A percentile compares a stretch with the other conserved stretches of the same genome.
phyloP scores from a whole-genome alignment of 192 early-diverging fungal species.

The Mycoemilia scoparia region DNA sequence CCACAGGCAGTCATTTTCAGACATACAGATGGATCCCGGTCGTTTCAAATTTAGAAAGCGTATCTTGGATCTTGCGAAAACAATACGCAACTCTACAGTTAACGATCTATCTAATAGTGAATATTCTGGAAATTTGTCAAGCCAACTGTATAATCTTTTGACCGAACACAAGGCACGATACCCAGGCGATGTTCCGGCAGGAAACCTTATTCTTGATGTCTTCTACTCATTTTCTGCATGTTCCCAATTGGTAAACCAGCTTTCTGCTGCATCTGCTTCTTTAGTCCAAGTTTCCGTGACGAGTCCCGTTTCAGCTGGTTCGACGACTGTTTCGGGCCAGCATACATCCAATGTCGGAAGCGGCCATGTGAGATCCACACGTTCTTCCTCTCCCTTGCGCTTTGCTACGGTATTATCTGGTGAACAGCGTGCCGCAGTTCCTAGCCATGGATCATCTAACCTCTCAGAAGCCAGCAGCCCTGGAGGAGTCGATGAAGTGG shows the following conservation, averaged over 20 bases:
- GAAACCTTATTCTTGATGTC: constrained; percentile 24
- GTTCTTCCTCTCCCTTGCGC: no score
- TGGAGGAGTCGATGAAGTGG: no score
- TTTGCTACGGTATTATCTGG: no score
- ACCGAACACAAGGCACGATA: constrained; percentile 27
- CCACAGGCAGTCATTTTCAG: constrained; percentile 21
- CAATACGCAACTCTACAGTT: constrained; percentile 21
- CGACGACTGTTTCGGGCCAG: no score
- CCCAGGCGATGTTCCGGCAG: constrained; percentile 16
- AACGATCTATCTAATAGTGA: constrained; percentile 24
- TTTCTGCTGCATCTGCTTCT: no score
- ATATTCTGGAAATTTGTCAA: constrained; percentile 16
- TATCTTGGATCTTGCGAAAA: constrained; percentile 16
- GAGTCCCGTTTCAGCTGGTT: no score
- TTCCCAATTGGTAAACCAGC: constrained; percentile 27
- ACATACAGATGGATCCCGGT: constrained; percentile 20
- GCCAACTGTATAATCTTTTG: constrained; percentile 25
- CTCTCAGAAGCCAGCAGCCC: no score
- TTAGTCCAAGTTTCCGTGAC: no score
- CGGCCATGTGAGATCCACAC: no score
- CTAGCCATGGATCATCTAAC: no score
- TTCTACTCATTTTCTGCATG: constrained; percentile 29
- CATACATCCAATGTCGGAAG: no score
- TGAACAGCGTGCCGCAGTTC: no score
- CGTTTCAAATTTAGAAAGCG: constrained; percentile 25